Evolutionary conservation across 306 rosid genomes (phyloP).

Genomic region (Acacia acuminata): DNA sequence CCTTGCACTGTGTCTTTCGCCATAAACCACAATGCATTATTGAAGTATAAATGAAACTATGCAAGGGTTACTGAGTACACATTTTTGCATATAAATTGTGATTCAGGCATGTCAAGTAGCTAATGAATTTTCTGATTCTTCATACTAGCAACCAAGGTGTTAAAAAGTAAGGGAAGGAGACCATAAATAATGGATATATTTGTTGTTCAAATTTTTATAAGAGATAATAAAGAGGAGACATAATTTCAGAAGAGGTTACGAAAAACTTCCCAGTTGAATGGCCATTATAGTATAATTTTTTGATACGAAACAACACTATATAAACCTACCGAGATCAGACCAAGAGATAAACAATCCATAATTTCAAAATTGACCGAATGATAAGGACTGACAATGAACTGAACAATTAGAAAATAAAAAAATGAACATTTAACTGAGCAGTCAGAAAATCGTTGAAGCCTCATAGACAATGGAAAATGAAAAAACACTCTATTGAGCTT

Average conservation of each 20-base stretch:
- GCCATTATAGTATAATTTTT: not conserved
- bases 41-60: constrained; percentile 12
- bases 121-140: not conserved
- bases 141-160: not conserved
- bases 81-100: not conserved
- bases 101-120: constrained; percentile 22
- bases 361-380: not conserved
- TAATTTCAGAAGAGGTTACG: not conserved
- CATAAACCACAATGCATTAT: too few species aligned
- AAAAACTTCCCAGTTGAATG: not conserved
- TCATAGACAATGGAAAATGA: not conserved
- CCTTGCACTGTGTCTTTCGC: too few species aligned
- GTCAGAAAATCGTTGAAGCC: not conserved
- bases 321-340: not conserved
- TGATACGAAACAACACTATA: not conserved
- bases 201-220: constrained; percentile 1
- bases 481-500: not conserved
- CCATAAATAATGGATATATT: not conserved
- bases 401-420: not conserved
- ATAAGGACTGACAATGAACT: not conserved
- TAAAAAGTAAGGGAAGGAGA: not conserved
- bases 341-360: not conserved
- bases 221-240: constrained; percentile 16
- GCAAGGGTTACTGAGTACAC: not conserved
- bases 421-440: not conserved